Conservation (phyloP, 495 filamentous ascomycete species). For the Xylaria venustula region DNA sequence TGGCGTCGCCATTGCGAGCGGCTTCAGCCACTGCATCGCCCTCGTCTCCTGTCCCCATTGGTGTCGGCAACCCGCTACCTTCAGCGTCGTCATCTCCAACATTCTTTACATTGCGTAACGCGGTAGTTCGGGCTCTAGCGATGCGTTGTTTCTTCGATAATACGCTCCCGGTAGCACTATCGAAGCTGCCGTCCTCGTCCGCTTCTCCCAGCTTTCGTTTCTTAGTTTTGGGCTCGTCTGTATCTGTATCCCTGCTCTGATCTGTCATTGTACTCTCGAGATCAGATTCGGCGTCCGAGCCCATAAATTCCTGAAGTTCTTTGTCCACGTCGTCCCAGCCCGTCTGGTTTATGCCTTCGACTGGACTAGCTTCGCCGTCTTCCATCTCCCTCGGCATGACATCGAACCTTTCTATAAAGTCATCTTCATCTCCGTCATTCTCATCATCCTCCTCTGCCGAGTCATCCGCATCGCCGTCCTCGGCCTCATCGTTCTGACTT, state of each 20-base stretch:
- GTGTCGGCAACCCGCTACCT: slow-evolving; percentile 47
- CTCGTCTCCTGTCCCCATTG: slow-evolving; percentile 50
- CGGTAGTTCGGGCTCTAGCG: slow-evolving; percentile 47
- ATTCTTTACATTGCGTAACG: slow-evolving; percentile 45
- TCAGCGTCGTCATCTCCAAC: slow-evolving; percentile 38
- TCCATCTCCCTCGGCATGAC: slow-evolving; percentile 45
- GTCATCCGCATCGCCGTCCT: slow-evolving; percentile 33
- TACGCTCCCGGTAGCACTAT: slow-evolving; percentile 23
- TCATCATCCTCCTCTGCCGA: slow-evolving; percentile 17
- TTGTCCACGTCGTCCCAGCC: slow-evolving; percentile 66
- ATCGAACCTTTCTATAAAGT: slow-evolving; percentile 29
- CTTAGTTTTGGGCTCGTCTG: slow-evolving; percentile 22
- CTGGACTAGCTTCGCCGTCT: slow-evolving; percentile 50
- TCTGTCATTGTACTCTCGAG: slow-evolving; percentile 33
- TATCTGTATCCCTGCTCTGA: slow-evolving; percentile 24
- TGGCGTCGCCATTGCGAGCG: slow-evolving; percentile 24
- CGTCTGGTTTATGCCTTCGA: slow-evolving; percentile 52
- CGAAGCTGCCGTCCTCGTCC: slow-evolving; percentile 32
- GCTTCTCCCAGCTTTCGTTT: slow-evolving; percentile 33
- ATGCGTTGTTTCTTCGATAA: slow-evolving; percentile 47
- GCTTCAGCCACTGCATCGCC: slow-evolving; percentile 31
- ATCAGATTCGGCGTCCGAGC: slow-evolving; percentile 55
- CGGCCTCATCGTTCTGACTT: slow-evolving; percentile 27
- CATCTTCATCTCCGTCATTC: slow-evolving; percentile 34
- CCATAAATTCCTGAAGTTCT: slow-evolving; percentile 77